Evolutionary conservation across 225 moss, liverwort and hornwort species (phyloP).

Genomic region (Pleurozium schreberi): DNA sequence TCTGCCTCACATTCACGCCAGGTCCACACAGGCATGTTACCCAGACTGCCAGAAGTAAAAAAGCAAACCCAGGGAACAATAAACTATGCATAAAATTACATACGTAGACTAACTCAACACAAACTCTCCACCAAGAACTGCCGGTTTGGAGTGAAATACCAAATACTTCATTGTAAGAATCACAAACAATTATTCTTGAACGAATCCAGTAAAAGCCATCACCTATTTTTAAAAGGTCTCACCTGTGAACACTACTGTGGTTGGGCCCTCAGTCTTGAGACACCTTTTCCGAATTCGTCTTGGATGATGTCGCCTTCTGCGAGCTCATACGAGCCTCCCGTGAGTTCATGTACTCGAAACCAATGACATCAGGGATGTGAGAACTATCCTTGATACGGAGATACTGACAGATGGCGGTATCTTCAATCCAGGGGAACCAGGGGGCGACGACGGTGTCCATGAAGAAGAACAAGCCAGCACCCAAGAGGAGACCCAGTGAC

Average conservation of each 20-base stretch:
- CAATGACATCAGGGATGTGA: conserved; percentile 85
- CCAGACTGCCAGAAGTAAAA: not conserved
- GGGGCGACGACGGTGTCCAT: conserved; percentile 39
- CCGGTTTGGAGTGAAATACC: not conserved
- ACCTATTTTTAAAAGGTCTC: not conserved
- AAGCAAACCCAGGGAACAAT: too few relatives aligned
- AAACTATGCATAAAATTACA: not conserved
- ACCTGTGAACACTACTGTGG: not conserved
- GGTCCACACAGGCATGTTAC: not conserved
- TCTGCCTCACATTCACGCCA: not conserved
- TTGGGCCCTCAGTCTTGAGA: conserved; percentile 6
- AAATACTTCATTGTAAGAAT: not conserved
- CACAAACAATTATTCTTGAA: not conserved
- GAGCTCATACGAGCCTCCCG: conserved; percentile 41
- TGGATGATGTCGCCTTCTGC: not conserved
- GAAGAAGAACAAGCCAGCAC: conserved; percentile 53
- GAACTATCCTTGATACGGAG: conserved; percentile 86
- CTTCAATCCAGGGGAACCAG: conserved; percentile 66
- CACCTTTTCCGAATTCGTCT: conserved; percentile 4
- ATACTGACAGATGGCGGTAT: conserved; percentile 47
- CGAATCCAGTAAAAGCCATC: not conserved
- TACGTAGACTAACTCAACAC: not conserved
- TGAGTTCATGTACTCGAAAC: conserved; percentile 74
- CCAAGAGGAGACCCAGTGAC: conserved; percentile 47
- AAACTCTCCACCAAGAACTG: not conserved